Conservation (phyloP, 306 rosid species). For the Acacia crassicarpa region DNA sequence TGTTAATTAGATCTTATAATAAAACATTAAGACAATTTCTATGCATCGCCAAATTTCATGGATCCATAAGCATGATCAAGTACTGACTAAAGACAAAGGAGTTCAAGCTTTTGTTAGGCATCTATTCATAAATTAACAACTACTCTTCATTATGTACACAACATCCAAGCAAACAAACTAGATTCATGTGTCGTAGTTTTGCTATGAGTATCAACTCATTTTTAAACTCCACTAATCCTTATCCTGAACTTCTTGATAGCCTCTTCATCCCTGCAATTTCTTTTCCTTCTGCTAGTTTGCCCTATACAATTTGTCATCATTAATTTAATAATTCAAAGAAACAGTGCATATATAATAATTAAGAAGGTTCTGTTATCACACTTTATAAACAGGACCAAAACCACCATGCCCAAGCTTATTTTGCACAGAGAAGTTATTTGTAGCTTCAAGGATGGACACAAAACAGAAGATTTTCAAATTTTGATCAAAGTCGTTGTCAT, state of each 20-base stretch:
- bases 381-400: conserved; percentile 38
- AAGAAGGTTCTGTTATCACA: no score
- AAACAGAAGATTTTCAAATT: conserved; percentile 26
- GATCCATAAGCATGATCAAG: no score
- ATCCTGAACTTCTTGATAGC: conserved; percentile 11
- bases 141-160: neutral
- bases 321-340: no score
- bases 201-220: conserved; percentile 24
- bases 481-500: neutral
- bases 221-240: conserved; percentile 31
- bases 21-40: no score
- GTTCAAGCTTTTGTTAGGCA: neutral
- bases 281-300: neutral
- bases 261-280: conserved; percentile 30
- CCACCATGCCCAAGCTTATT: conserved; percentile 39
- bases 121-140: neutral
- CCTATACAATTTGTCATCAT: neutral
- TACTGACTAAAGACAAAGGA: neutral
- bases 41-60: no score
- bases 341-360: no score
- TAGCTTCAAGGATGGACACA: conserved; percentile 24
- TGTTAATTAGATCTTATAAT: neutral
- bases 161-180: conserved; percentile 16
- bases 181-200: conserved; percentile 32
- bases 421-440: conserved; percentile 19